Base-by-base conservation (phyloP, 495 filamentous ascomycete genomes). In the Corynascus novoguineensis region DNA sequence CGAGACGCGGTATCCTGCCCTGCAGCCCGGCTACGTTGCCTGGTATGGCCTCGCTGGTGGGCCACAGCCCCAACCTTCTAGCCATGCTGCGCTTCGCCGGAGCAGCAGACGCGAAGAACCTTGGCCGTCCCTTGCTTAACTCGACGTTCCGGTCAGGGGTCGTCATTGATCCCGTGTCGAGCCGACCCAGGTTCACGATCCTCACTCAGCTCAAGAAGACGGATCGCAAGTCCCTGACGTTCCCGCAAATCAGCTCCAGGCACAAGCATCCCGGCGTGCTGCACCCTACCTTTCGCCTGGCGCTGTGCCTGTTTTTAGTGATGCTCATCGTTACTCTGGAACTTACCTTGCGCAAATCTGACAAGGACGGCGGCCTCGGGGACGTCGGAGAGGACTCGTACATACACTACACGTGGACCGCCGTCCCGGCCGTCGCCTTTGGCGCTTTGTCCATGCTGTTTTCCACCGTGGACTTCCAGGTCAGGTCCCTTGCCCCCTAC, bases 351-450 rank as follows among this genome's bases (percentile, higher is more conserved):
- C 46, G 48, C 21, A 60, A 60, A 14, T 60, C 59, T 3, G 34
- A 14, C 27, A 24, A 27, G 3, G 53, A 60, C 11, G 6, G 45
- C 4, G 60, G 60, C 9, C 47, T 63, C 4, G 60, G 57, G 3
- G 47, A 63, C 28, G 57, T 35, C 1, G 52, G 48, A 5, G 48
- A 53, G 17, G 52, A 48, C 12, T 21, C 48, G 4, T 57, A 41
- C 31, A 44, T 63, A 4, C 57, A 63, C 25, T 57, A 63, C 49
- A 60, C 57, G 6, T 63, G 60, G 60, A 63, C 57, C 2, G 27
- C 57, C 1, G 21, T 60, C 8, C 60, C 60, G 5, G 56, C 60
- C 12, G 10, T 60, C 7, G 49, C 37, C 12, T 38, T 63, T 4
- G 57, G 57, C 24, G 12, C 19, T 0, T 15, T 63, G 5, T 28